Evolutionary conservation across 306 rosid species (phyloP).

Genomic region (Malus asiatica): DNA sequence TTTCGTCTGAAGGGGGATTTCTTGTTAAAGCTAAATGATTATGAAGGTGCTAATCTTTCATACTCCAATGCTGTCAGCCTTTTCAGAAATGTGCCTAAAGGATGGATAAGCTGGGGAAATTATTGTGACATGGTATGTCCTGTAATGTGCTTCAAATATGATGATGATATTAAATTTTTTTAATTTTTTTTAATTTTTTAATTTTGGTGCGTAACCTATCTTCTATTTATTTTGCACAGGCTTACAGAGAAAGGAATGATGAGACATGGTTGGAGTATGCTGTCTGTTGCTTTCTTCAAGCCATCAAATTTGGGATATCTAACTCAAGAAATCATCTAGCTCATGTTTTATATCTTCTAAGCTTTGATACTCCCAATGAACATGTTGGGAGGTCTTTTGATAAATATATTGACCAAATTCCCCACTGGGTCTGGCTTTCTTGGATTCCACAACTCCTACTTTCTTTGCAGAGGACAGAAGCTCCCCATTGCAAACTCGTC

Average conservation of each 20-base stretch:
- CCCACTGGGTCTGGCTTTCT: constrained; percentile 99
- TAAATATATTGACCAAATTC: constrained; percentile 83
- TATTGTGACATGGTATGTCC: constrained; percentile 84
- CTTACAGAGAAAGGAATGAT: constrained; percentile 75
- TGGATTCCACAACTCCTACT: constrained; percentile 99
- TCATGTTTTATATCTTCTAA: constrained; percentile 91
- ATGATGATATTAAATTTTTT: neutral
- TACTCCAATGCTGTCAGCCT: constrained; percentile 81
- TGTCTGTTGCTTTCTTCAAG: constrained; percentile 95
- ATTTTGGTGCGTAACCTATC: constrained; percentile 18
- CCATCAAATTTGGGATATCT: constrained; percentile 83
- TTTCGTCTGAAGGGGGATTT: constrained; percentile 87
- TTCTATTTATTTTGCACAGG: constrained; percentile 40
- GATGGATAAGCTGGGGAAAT: constrained; percentile 99
- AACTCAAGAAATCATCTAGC: constrained; percentile 98
- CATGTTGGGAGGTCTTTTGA: constrained; percentile 93
- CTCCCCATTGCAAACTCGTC: constrained; percentile 92
- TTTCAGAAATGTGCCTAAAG: constrained; percentile 89
- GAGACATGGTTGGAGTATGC: constrained; percentile 98
- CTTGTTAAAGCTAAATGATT: constrained; percentile 67
- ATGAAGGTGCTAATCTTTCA: constrained; percentile 70
- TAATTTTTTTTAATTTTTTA: neutral
- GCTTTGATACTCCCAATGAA: constrained; percentile 87
- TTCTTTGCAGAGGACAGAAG: constrained; percentile 96
- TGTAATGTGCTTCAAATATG: constrained; percentile 10